Evolutionary conservation across 495 filamentous ascomycete species (phyloP).

Genomic region (Chlorociboria aeruginascens): DNA sequence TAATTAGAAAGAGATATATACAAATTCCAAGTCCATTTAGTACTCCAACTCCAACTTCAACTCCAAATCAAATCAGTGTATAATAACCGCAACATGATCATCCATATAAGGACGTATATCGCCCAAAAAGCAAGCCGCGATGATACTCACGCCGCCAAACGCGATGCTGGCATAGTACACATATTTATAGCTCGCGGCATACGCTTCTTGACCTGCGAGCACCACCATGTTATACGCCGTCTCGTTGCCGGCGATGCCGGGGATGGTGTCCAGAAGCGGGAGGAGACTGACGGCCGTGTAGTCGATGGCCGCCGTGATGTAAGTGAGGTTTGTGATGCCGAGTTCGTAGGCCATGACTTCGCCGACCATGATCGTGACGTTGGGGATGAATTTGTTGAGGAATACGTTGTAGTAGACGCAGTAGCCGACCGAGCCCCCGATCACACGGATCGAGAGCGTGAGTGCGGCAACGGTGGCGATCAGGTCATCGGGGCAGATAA

Average conservation of each 20-base stretch:
- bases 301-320: conserved; percentile 36
- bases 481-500: conserved; percentile 60
- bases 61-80: too few species aligned
- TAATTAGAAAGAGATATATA: too few species aligned
- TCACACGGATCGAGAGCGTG: conserved; percentile 60
- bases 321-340: conserved; percentile 32
- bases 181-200: conserved; percentile 50
- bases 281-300: conserved; percentile 12
- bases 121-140: conserved; percentile 50
- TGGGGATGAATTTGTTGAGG: conserved; percentile 46
- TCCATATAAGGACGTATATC: conserved; percentile 56
- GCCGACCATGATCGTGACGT: conserved; percentile 39
- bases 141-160: conserved; percentile 50
- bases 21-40: too few species aligned
- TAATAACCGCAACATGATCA: conserved; percentile 55
- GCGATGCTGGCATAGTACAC: conserved; percentile 59
- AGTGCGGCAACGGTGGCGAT: conserved; percentile 65
- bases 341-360: conserved; percentile 36
- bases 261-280: conserved; percentile 26
- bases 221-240: conserved; percentile 46
- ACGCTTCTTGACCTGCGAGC: conserved; percentile 48
- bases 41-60: too few species aligned
- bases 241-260: conserved; percentile 43
- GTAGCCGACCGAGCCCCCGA: conserved; percentile 62
- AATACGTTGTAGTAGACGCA: conserved; percentile 70